phyloP scores from a whole-genome alignment of 169 alveolate species.

The Eimeria sp. region DNA sequence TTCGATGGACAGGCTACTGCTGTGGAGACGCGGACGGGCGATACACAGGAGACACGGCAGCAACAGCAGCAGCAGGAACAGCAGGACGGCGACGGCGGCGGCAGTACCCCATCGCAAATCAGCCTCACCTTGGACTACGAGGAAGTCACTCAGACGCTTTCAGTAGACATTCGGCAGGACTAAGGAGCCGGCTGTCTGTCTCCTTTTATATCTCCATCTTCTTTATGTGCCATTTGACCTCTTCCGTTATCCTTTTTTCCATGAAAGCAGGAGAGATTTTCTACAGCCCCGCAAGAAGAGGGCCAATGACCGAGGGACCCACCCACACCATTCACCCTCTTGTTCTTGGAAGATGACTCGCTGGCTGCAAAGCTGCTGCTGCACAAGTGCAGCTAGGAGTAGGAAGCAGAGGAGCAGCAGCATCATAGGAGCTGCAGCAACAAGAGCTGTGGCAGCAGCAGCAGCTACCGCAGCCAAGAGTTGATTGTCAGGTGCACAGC shows the following conservation, averaged over 20 bases:
- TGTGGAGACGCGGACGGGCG: background rate
- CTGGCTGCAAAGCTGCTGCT: background rate
- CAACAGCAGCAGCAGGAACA: background rate
- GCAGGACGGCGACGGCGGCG: background rate
- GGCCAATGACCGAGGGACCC: slow-evolving; percentile 10
- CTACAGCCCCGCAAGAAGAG: slow-evolving; percentile 17
- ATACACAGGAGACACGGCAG: background rate
- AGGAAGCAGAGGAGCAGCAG: background rate
- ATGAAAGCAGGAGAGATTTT: background rate
- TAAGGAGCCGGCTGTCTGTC: slow-evolving; percentile 19
- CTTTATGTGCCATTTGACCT: background rate
- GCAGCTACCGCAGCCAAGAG: background rate
- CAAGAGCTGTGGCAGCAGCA: background rate
- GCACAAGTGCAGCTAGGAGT: background rate
- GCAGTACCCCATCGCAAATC: slow-evolving; percentile 5
- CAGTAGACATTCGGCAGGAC: slow-evolving; percentile 38
- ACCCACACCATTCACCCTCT: background rate
- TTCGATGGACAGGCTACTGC: slow-evolving; percentile 22
- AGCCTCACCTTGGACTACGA: slow-evolving; percentile 70
- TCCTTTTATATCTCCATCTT: background rate
- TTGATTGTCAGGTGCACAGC: background rate
- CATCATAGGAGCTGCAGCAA: background rate
- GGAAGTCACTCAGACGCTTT: slow-evolving; percentile 39
- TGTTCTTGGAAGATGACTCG: background rate
- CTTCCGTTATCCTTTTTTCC: background rate